Base-by-base conservation (phyloP, 768 basidiomycete species). In the Cyclocybe cylindracea region DNA sequence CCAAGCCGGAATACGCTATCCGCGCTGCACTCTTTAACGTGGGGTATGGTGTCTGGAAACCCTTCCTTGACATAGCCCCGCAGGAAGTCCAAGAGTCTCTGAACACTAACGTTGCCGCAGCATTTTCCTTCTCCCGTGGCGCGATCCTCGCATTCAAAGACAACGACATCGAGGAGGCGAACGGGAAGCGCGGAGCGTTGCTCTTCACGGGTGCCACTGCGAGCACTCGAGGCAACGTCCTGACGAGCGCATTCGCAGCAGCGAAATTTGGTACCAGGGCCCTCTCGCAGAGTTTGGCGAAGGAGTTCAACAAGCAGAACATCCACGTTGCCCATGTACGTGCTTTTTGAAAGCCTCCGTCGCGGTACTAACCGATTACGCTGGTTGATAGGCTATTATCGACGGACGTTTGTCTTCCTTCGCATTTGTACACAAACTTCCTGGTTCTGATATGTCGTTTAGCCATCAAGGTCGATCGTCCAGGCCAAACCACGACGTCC, bases 151-250 rank as follows among this genome's bases (percentile, higher is more conserved):
- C 77, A 2, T 83, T 89, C 67, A 83, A 84, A 61, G 73, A 77
- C 40, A 85, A 85, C 56, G 72, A 75, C 8, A 63, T 78, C 6
- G 73, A 73, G n/a, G 68, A 77, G 43, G 62, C 71, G 1, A 66
- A 64, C n/a, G 82, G 84, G 9, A 80, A 80, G 61, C 73, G 77
- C 24, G 89, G 88, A 6, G 79, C 83, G 0, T 66, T 90, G 42
- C 77, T 88, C 10, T 87, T 89, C 61, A 90, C 87, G 0, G 86
- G 87, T 0, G 88, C 88, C 1, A 89, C 89, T 6, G 84, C 88
- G 5, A 76, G 82, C 47, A 49, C 79, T 14, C 70, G 88, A 48
- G 88, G 88, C 5, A 88, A 87, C 49, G 69, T 70, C 2, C 69
- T 66, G 0, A 87, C 86, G 0, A 84, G 84, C 45, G 78, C 75